A percentile compares a stretch with the other conserved stretches of the same genome.
These are phyloP conservation scores for Medicago truncatula DNA, from an alignment of 306 rosid genomes.

Conservation along the genomic window DNA sequence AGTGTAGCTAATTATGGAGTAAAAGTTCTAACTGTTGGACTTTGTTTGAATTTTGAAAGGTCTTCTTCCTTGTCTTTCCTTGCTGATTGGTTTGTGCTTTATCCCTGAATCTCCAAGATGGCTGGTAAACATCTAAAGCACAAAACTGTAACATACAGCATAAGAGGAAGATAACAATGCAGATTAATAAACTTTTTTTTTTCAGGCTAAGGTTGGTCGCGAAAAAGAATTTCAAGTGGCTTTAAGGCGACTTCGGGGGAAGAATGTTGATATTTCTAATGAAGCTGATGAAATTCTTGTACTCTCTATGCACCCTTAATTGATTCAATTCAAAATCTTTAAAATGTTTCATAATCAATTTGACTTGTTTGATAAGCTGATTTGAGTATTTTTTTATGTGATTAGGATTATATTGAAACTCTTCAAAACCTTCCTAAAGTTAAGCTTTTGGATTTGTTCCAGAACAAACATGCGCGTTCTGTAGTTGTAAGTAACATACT, in stretches of 20 bases:
- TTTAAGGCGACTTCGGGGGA: slow-evolving; percentile 69
- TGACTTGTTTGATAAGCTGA: slow-evolving; percentile 30
- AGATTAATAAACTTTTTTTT: slow-evolving; percentile 13
- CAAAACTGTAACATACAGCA: not conserved
- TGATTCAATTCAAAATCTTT: slow-evolving; percentile 23
- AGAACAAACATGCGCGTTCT: slow-evolving; percentile 63
- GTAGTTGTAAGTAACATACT: slow-evolving; percentile 59
- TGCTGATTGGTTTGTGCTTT: slow-evolving; percentile 72
- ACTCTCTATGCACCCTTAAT: slow-evolving; percentile 43
- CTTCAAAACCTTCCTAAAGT: slow-evolving; percentile 64
- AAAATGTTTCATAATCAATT: not conserved
- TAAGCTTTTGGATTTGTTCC: slow-evolving; percentile 64
- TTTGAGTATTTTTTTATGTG: slow-evolving; percentile 10
- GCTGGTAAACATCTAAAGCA: slow-evolving; percentile 58
- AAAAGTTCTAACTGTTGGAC: slow-evolving; percentile 12
- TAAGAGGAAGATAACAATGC: slow-evolving; percentile 21
- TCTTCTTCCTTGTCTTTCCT: slow-evolving; percentile 63
- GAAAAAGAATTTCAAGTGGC: slow-evolving; percentile 59
- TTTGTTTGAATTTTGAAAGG: slow-evolving; percentile 59
- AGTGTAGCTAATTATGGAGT: not conserved
- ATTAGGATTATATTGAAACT: slow-evolving; percentile 73
- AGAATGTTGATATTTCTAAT: slow-evolving; percentile 55
- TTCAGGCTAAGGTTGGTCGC: slow-evolving; percentile 73
- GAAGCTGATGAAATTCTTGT: slow-evolving; percentile 81
- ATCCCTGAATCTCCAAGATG: slow-evolving; percentile 92